phyloP scores from a whole-genome alignment of 2,329 filamentous ascomycete genomes.

The Penicillium aurantiogriseum region DNA sequence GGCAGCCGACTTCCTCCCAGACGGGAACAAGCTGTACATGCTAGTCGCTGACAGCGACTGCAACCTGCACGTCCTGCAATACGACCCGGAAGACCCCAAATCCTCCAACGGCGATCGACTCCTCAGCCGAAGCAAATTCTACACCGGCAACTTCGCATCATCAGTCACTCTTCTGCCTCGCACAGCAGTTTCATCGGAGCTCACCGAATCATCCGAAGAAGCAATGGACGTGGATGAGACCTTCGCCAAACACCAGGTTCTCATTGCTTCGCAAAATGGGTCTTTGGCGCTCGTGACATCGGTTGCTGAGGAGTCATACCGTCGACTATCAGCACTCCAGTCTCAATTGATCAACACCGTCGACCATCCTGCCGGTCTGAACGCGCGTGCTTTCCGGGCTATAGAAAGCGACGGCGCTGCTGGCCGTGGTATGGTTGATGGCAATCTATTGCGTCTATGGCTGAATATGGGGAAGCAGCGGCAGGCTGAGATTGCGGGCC shows the following conservation, averaged over 20 bases:
- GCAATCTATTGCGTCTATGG: conserved; percentile 71
- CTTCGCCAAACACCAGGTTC: conserved; percentile 52
- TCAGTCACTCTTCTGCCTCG: conserved; percentile 74
- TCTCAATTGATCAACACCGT: conserved; percentile 76
- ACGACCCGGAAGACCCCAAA: conserved; percentile 93
- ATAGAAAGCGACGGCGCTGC: conserved; percentile 50
- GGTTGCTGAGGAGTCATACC: conserved; percentile 75
- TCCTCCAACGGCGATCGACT: conserved; percentile 85
- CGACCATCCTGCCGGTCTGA: conserved; percentile 74
- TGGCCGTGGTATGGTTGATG: conserved; percentile 71
- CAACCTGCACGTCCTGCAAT: conserved; percentile 85
- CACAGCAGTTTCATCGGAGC: conserved; percentile 51
- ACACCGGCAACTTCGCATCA: conserved; percentile 75
- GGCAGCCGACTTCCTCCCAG: conserved; percentile 82
- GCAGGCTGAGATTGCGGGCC: conserved; percentile 68
- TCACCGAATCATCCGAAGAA: conserved; percentile 35
- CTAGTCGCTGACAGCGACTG: conserved; percentile 80
- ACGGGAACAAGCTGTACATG: conserved; percentile 78
- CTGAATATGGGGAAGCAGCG: conserved; percentile 70
- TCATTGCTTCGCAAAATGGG: conserved; percentile 74
- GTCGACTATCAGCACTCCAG: conserved; percentile 76
- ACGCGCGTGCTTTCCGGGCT: conserved; percentile 74
- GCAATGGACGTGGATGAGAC: conserved; percentile 40
- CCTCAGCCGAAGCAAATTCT: conserved; percentile 83
- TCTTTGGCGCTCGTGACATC: conserved; percentile 74